Conservation (phyloP, 2,329 filamentous ascomycete species). For the Thelonectria discophora region DNA sequence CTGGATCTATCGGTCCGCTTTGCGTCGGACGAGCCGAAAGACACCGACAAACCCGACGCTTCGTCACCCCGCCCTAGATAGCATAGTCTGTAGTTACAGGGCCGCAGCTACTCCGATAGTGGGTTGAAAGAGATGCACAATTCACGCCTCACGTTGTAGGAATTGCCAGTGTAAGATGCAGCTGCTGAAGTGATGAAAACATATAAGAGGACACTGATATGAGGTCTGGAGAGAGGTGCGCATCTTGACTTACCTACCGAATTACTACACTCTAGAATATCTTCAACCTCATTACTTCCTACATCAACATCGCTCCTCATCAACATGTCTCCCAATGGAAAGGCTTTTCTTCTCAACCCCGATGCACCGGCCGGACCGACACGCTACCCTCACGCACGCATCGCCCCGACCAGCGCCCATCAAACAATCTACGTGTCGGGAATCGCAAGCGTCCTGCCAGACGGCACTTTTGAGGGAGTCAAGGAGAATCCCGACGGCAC, state of each 20-base stretch:
- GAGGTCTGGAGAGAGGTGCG: background rate
- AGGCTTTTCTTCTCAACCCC: slow-evolving; percentile 19
- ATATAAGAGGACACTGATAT: background rate
- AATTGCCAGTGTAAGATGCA: too few relatives aligned
- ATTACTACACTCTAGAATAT: too few relatives aligned
- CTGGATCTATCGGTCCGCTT: background rate
- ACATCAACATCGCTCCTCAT: background rate
- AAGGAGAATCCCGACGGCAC: slow-evolving; percentile 49
- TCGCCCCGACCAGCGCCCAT: slow-evolving; percentile 43
- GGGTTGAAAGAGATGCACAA: too few relatives aligned
- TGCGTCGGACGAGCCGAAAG: slow-evolving; percentile 1
- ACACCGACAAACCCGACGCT: background rate
- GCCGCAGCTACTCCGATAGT: background rate
- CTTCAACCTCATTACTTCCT: too few relatives aligned
- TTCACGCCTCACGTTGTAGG: too few relatives aligned
- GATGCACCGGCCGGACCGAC: slow-evolving; percentile 30
- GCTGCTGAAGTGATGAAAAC: background rate
- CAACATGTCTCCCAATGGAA: slow-evolving; percentile 27
- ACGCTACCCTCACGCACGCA: slow-evolving; percentile 49
- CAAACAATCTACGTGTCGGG: slow-evolving; percentile 53
- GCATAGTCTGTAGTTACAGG: background rate
- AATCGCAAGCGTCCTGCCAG: slow-evolving; percentile 46
- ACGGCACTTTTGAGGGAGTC: slow-evolving; percentile 49
- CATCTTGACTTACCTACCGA: too few relatives aligned
- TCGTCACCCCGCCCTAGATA: background rate